These are phyloP conservation scores for Leucosporidium creatinivorum DNA, from an alignment of 768 basidiomycete species.

Conservation along the genomic window DNA sequence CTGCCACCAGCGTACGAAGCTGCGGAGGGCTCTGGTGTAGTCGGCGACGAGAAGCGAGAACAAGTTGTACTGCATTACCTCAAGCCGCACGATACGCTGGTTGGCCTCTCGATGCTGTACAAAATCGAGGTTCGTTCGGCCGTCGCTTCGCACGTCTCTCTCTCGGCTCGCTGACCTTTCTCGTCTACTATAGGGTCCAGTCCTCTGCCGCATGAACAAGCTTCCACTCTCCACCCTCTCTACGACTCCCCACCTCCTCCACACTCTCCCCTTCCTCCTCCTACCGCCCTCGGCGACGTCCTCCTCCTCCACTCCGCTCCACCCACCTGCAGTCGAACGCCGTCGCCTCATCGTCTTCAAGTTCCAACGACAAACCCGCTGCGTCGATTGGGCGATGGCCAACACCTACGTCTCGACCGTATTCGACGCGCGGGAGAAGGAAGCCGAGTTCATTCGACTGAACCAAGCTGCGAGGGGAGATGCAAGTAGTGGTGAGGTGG, in stretches of 20 bases:
- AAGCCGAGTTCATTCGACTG: conserved; percentile 7
- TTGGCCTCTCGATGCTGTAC: conserved; percentile 18
- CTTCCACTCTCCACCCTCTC: conserved; percentile 28
- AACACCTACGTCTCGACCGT: conserved; percentile 24
- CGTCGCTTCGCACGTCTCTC: not conserved
- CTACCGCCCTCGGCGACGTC: conserved; percentile 18
- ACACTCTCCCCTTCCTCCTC: conserved; percentile 29
- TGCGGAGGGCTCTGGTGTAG: too few species aligned
- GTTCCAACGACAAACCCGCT: conserved; percentile 19
- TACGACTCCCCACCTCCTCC: conserved; percentile 29
- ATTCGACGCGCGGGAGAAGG: conserved; percentile 5
- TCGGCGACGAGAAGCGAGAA: not conserved
- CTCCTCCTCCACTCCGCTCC: conserved; percentile 15
- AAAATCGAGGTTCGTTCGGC: conserved; percentile 12
- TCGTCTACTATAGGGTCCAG: conserved; percentile 1
- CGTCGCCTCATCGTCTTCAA: conserved; percentile 15
- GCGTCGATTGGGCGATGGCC: conserved; percentile 18
- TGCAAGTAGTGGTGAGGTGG: not conserved
- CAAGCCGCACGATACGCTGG: conserved; percentile 21
- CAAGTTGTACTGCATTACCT: conserved; percentile 22
- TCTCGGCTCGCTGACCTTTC: not conserved
- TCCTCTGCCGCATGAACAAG: conserved; percentile 22
- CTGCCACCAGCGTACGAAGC: too few species aligned
- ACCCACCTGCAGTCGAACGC: conserved; percentile 11
- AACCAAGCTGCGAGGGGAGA: conserved; percentile 7